Conservation (phyloP, 257 asterid genomes). For the Jacaranda copaia region DNA sequence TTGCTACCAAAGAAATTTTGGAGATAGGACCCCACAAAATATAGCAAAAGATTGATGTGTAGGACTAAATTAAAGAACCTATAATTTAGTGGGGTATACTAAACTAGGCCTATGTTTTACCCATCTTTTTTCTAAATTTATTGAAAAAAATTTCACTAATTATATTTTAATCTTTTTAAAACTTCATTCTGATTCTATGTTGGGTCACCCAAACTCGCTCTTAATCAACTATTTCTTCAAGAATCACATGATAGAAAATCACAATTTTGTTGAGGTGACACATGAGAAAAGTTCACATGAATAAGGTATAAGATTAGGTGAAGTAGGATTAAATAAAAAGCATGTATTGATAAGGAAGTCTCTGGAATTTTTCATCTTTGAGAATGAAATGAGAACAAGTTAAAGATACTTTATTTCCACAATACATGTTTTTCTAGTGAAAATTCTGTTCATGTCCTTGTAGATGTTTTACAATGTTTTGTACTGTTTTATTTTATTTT, state of each 20-base stretch:
- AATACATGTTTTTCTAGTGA: neutral
- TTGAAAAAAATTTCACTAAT: no score
- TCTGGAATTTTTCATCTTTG: neutral
- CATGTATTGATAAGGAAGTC: constrained; percentile 1
- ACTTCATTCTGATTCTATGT: neutral
- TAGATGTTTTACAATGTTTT: neutral
- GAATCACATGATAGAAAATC: neutral
- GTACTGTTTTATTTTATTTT: neutral
- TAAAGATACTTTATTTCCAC: neutral
- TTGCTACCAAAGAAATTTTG: no score
- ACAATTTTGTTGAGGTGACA: neutral
- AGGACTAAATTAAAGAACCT: no score
- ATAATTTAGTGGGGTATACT: no score
- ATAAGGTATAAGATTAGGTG: neutral
- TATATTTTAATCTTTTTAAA: neutral
- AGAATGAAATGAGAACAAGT: neutral
- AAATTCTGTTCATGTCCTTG: neutral
- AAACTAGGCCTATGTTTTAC: no score
- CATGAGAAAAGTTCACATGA: neutral
- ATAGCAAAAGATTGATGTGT: no score
- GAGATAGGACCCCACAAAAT: no score
- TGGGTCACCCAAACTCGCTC: neutral
- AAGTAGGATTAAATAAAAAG: neutral
- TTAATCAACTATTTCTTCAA: neutral
- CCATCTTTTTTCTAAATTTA: no score